Conservation (phyloP, 352 stramenopile species). For the Pythium insidiosum region DNA sequence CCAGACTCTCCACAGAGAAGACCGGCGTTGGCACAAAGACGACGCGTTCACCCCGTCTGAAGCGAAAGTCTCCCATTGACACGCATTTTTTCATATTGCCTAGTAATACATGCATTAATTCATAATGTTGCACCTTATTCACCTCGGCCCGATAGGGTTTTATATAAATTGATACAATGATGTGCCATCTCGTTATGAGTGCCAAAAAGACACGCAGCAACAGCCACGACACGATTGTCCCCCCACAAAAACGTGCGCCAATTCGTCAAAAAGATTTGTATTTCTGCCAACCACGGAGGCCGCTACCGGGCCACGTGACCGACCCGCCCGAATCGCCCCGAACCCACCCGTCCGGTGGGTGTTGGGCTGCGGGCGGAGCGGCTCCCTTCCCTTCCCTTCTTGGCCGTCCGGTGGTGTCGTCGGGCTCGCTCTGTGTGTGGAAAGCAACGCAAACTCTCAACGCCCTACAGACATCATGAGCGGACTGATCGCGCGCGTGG, state of each 20-base stretch:
- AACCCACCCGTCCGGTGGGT: too few relatives aligned
- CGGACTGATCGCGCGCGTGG: slow-evolving; percentile 34
- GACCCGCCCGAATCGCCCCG: too few relatives aligned
- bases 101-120: background rate
- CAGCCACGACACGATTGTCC: too few relatives aligned
- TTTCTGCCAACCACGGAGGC: background rate
- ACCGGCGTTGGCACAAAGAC: background rate
- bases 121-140: background rate
- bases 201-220: background rate
- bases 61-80: background rate
- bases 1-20: slow-evolving; percentile 10
- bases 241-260: background rate
- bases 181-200: too few relatives aligned
- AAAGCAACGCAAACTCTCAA: too few relatives aligned
- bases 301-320: too few relatives aligned
- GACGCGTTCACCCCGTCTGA: slow-evolving; percentile 3
- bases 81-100: background rate
- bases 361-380: too few relatives aligned
- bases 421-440: too few relatives aligned
- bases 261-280: background rate
- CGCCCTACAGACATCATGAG: too few relatives aligned
- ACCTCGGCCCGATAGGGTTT: too few relatives aligned
- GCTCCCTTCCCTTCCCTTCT: too few relatives aligned
- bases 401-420: too few relatives aligned
- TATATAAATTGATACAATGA: background rate